Evolutionary conservation across 495 filamentous ascomycete genomes (phyloP).

Genomic region (Astrothelium subdiscretum): DNA sequence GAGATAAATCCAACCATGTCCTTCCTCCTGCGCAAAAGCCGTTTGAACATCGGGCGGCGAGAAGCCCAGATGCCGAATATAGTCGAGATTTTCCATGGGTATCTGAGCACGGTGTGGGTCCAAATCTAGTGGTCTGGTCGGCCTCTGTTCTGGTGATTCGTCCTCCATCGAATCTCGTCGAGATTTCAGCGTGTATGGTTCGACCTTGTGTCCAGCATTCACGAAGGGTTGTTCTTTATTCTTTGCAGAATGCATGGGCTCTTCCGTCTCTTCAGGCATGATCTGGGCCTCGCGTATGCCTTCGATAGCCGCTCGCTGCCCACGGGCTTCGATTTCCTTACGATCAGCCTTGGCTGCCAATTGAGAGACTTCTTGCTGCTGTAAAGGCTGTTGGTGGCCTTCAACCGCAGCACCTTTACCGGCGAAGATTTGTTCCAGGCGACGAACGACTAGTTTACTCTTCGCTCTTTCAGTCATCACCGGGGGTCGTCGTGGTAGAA

Average conservation of each 20-base stretch:
- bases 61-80: conserved; percentile 59
- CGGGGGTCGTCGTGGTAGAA: conserved; percentile 37
- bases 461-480: conserved; percentile 53
- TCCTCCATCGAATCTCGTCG: conserved; percentile 12
- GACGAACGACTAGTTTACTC: conserved; percentile 58
- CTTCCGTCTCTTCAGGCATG: conserved; percentile 21
- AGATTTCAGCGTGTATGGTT: too few relatives aligned
- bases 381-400: conserved; percentile 34
- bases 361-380: conserved; percentile 47
- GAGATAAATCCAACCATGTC: conserved; percentile 67
- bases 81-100: conserved; percentile 61
- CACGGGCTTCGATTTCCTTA: conserved; percentile 26
- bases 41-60: conserved; percentile 43
- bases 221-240: not conserved
- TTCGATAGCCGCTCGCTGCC: conserved; percentile 23
- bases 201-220: not conserved
- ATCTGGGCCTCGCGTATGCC: conserved; percentile 41
- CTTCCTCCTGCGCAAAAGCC: conserved; percentile 28
- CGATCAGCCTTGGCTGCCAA: conserved; percentile 34
- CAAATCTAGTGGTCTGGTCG: conserved; percentile 59
- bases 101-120: conserved; percentile 56
- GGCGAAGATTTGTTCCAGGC: conserved; percentile 69
- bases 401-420: conserved; percentile 42
- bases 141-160: conserved; percentile 45
- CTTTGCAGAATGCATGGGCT: not conserved